Base-by-base conservation (phyloP, 495 filamentous ascomycete species). In the Penicillium steckii region DNA sequence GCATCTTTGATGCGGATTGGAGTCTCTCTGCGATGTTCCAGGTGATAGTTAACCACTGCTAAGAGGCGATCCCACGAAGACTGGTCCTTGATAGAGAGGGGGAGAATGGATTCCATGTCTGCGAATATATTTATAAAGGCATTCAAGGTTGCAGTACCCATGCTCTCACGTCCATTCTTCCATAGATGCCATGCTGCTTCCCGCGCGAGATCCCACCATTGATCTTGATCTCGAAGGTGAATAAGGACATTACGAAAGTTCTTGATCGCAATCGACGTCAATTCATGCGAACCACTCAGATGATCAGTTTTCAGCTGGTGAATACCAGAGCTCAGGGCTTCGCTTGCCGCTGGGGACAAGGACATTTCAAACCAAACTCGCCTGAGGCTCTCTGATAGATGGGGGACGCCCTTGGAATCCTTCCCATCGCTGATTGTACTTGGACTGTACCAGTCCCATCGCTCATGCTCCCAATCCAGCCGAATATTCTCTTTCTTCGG, bases 401-500 rank as follows among this genome's bases (percentile, higher is more conserved):
- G 74, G 0, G 84, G 84, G 0, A 88, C 83, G 7, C 73, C 76
- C 5, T 68, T 72, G 38, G 80, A 73, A 0, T 55, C 48, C 0
- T 70, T 62, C 3, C 73, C 60, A 7, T 74, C 69, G 4, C 66
- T 45, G 19, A 84, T 67, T 1, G 64, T 43, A 2, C 66, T 38
- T 0, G 83, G 82, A 30, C 80, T 68, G 53, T 82, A 75, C 80
- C 83, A 88, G 18, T 65, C 61, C 69, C 74, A 84, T 0, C 60
- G 64, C 1, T 80, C 76, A 55, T 87, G 83, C 57, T 89, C 85
- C 83, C 84, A 85, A 65, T 87, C 78, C 24, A 78, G 75, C 9
- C 59, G 59, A 45, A 87, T 84, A 5, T 62, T 66, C 0, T 63
- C 63, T 25, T 74, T 71, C 23, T 21, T 21, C 9, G 10, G 2